Evolutionary conservation across 495 filamentous ascomycete genomes (phyloP).

Genomic region (Xylaria bambusicola): DNA sequence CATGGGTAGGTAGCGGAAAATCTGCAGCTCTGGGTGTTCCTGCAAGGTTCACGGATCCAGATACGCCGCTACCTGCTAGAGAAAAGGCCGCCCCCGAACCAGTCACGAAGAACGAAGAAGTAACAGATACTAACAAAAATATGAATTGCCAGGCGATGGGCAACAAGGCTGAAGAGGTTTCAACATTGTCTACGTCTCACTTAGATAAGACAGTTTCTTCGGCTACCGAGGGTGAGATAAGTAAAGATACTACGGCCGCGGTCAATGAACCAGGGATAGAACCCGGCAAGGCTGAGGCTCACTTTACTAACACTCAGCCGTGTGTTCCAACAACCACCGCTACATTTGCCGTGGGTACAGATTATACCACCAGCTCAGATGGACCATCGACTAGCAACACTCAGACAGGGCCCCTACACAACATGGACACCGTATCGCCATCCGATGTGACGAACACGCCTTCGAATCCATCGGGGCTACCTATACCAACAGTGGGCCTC

Average conservation of each 20-base stretch:
- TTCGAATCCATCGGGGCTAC: not conserved
- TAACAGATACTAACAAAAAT: conserved; percentile 6
- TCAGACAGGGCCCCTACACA: not conserved
- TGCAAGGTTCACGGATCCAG: conserved; percentile 60
- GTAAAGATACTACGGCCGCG: not conserved
- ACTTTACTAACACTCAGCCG: not conserved
- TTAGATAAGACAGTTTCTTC: not conserved
- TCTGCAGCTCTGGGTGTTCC: conserved; percentile 69
- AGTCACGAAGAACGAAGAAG: conserved; percentile 17
- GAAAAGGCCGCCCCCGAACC: not conserved
- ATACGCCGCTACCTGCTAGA: conserved; percentile 31
- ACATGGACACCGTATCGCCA: not conserved
- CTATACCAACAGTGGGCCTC: not conserved
- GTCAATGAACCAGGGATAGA: not conserved
- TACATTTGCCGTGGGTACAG: conserved; percentile 10
- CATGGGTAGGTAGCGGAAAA: conserved; percentile 67
- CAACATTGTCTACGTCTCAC: not conserved
- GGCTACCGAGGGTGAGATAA: not conserved
- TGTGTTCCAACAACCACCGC: conserved; percentile 13
- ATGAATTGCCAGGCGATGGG: conserved; percentile 4
- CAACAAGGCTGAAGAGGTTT: not conserved
- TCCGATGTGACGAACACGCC: not conserved
- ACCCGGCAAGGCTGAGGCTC: not conserved
- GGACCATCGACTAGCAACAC: not conserved
- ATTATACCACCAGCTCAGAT: not conserved